Conservation (phyloP, 805 yeast genomes). For the Nadsonia fulvescens region DNA sequence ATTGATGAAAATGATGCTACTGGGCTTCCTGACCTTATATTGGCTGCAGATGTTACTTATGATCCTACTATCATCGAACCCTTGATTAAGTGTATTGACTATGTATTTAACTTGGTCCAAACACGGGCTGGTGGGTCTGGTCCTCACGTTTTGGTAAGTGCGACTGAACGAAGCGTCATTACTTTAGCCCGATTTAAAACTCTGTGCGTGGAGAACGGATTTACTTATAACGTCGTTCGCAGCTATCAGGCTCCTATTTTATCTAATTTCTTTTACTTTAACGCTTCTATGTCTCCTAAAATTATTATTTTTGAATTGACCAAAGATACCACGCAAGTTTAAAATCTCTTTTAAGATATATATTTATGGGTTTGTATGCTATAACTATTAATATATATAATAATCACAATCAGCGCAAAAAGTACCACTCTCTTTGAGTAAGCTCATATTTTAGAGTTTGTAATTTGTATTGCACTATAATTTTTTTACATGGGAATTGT, state of each 20-base stretch:
- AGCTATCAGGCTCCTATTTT: slow-evolving; percentile 7
- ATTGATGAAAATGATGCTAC: slow-evolving; percentile 11
- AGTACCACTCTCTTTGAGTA: too few relatives aligned
- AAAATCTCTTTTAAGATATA: slow-evolving; percentile 3
- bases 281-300: slow-evolving; percentile 10
- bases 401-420: slow-evolving; percentile 1
- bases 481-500: slow-evolving; percentile 2
- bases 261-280: slow-evolving; percentile 4
- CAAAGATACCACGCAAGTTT: background rate
- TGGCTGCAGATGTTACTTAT: slow-evolving; percentile 84
- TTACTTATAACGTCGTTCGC: slow-evolving; percentile 8
- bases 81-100: slow-evolving; percentile 30
- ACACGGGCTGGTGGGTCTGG: too few relatives aligned
- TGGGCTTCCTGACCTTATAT: slow-evolving; percentile 15
- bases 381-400: too few relatives aligned
- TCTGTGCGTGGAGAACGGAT: slow-evolving; percentile 13
- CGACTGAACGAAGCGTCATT: slow-evolving; percentile 50
- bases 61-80: slow-evolving; percentile 42
- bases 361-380: background rate
- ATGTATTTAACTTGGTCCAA: slow-evolving; percentile 9
- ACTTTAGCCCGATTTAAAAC: slow-evolving; percentile 29
- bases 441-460: too few relatives aligned
- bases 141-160: slow-evolving; percentile 32
- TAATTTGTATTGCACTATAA: slow-evolving; percentile 2
- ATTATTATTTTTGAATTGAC: slow-evolving; percentile 8